A percentile compares a stretch with the other conserved stretches of the same genome.
Evolutionary conservation across 495 filamentous ascomycete genomes (phyloP).

Genomic region (Aeminium ludgeri): DNA sequence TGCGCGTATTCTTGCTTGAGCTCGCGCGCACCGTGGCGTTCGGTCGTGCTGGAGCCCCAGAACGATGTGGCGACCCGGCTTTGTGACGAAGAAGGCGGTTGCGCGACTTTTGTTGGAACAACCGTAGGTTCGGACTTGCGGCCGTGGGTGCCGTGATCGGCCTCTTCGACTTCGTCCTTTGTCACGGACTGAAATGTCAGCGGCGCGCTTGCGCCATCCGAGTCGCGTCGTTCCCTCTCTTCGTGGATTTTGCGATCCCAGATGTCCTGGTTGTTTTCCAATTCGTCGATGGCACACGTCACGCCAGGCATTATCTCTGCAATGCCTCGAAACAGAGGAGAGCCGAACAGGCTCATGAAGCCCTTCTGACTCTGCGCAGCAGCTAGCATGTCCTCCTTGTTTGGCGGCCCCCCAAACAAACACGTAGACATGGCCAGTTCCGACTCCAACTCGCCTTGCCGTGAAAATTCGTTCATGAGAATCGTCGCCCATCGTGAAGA

Average conservation of each 20-base stretch:
- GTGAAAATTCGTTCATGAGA: conserved; percentile 81
- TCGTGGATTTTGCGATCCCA: conserved; percentile 56
- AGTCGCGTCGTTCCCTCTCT: conserved; percentile 24
- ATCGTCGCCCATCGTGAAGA: conserved; percentile 79
- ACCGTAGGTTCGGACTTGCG: conserved; percentile 6
- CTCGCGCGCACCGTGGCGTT: conserved; percentile 2
- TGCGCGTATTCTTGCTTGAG: conserved; percentile 3
- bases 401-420: conserved; percentile 65
- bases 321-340: conserved; percentile 74
- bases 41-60: neutral
- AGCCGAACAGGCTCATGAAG: conserved; percentile 92
- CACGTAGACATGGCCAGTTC: conserved; percentile 76
- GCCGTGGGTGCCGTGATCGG: neutral
- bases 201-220: conserved; percentile 1
- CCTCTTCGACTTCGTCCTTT: conserved; percentile 12
- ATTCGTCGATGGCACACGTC: conserved; percentile 64
- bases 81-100: neutral
- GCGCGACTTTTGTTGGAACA: neutral
- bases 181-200: conserved; percentile 13
- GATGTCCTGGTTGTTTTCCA: conserved; percentile 50
- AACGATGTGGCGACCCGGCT: neutral
- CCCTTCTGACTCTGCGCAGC: conserved; percentile 76
- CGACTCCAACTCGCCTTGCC: conserved; percentile 80
- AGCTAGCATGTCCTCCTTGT: conserved; percentile 62
- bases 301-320: conserved; percentile 69